Base-by-base conservation (phyloP, 1,139 yeast species). In the Yamadazyma oceani region DNA sequence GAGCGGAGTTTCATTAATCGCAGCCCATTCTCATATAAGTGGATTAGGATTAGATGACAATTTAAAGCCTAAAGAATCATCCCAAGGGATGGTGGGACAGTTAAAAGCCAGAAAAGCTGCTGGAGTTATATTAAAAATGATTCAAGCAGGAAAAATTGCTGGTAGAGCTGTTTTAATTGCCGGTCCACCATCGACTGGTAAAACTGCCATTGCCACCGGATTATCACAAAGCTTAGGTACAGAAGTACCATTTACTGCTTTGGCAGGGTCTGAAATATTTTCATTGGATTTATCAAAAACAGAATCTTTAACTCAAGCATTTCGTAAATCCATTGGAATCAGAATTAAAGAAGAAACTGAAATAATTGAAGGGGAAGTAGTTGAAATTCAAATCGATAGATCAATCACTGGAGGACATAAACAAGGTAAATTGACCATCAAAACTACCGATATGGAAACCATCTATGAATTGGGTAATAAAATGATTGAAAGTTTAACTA, bases 51-150 rank as follows among this genome's bases (percentile, higher is more conserved):
- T 94, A 38, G 97, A 90, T 62, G 96, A 88, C 46, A 80, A 84
- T 50, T 71, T 94, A 50, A 87, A 84, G 53, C 97, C 97, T 26
- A 75, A 86, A 50, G 83, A 78, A 46, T 62, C 74, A 14, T 73
- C 85, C 31, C 95, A 92, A 58, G 99, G 99, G 16, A 88, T 94
- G 97, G 97, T 94, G 37, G 99, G 99, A 16, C 99, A 94, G 66
- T 58, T 84, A 45, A 83, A 84, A 55, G 98, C 98, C 6, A 81
- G 99, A 61, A 84, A 82, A 58, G 98, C 98, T 3, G 96, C 96
- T 7, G 99, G 97, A 35, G 83, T 94, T 23, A 84, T 92, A 36
- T 71, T 89, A 53, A 89, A 85, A 66, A 87, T 94, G 95, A 86
- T 92, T 42, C 87, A 87, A 58, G 88, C 85, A 32, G 96, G 97